Base-by-base conservation (phyloP, 495 filamentous ascomycete genomes). In the Lepraria neglecta region DNA sequence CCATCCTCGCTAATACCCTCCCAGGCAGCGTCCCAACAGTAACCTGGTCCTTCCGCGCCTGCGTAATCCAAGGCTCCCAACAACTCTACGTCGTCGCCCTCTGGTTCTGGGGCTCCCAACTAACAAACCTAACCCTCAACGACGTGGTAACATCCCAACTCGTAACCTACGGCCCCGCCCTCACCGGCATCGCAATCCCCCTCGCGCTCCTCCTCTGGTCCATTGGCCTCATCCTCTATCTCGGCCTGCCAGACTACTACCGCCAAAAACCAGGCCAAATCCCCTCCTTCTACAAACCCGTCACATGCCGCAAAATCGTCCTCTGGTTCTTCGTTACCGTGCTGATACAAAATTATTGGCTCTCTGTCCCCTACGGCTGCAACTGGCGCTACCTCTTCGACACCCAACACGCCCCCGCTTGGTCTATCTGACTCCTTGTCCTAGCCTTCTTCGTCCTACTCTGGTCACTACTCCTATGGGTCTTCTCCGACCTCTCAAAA, bases 291-390 rank as follows among this genome's bases (percentile, higher is more conserved):
- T 86, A 77, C 74, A 77, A 65, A 17, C 78, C 81, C 35, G 69
- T 87, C 9, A 71, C 77, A 61, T 78, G 82, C 24, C 76, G 85
- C 11, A 82, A 83, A 58, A 81, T 85, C 56, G 78, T 86, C 21
- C 71, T 84, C 19, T 75, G 72, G 73, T 73, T 75, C 68, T 71
- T 85, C 69, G 72, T 85, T 69, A 73, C 77, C 58, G 80, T 87
- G 63, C 68, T 87, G 65, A 69, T 88, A 28, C 85, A 87, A 71
- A 88, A 88, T 68, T 87, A 80, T 76, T 87, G 76, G 74, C 80
- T 87, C 35, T 78, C 79, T 10, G 73, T 81, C 1, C 81, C 78
- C 43, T 84, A 84, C 69, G 83, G 84, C 55, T 79, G 83, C 46
- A 84, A 81, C 68, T 87, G 84, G 84, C 68, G 71, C 19, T 87